phyloP scores from a whole-genome alignment of 805 yeast species.

The Jamesozyma spencerorum region DNA sequence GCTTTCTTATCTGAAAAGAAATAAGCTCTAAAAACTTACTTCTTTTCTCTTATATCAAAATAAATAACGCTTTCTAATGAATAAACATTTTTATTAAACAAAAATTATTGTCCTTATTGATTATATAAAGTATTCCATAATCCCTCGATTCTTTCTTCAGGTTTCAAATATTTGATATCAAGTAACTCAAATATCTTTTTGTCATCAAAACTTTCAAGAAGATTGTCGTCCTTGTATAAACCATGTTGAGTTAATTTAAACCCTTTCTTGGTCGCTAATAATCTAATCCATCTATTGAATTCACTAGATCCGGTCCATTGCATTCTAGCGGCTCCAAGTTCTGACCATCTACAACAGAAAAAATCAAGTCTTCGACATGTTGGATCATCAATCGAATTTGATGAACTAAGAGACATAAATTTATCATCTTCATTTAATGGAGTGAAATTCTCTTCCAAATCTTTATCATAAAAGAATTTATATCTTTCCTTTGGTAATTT shows the following conservation, averaged over 20 bases:
- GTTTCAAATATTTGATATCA: conserved; percentile 12
- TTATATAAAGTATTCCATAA: conserved; percentile 5
- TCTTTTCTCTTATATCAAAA: conserved; percentile 1
- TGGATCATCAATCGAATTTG: conserved; percentile 1
- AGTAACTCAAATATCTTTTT: conserved; percentile 19
- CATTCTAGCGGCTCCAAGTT: conserved; percentile 26
- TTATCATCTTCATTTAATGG: conserved; percentile 11
- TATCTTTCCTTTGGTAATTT: conserved; percentile 5
- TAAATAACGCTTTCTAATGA: conserved; percentile 5
- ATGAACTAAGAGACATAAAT: conserved; percentile 18
- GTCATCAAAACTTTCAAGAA: conserved; percentile 24
- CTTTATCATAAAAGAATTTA: neutral
- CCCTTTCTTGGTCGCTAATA: conserved; percentile 21
- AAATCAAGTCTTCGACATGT: conserved; percentile 28
- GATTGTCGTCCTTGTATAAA: conserved; percentile 14
- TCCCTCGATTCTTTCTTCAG: conserved; percentile 6
- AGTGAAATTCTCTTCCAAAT: neutral
- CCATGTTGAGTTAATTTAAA: conserved; percentile 27
- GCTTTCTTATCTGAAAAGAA: conserved; percentile 75
- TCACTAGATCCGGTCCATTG: conserved; percentile 29
- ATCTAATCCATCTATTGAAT: conserved; percentile 24
- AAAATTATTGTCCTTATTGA: neutral
- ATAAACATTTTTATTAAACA: neutral
- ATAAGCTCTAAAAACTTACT: conserved; percentile 8
- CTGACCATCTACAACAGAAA: conserved; percentile 25